Base-by-base conservation (phyloP, 352 stramenopile species). In the Pythium aquatile region DNA sequence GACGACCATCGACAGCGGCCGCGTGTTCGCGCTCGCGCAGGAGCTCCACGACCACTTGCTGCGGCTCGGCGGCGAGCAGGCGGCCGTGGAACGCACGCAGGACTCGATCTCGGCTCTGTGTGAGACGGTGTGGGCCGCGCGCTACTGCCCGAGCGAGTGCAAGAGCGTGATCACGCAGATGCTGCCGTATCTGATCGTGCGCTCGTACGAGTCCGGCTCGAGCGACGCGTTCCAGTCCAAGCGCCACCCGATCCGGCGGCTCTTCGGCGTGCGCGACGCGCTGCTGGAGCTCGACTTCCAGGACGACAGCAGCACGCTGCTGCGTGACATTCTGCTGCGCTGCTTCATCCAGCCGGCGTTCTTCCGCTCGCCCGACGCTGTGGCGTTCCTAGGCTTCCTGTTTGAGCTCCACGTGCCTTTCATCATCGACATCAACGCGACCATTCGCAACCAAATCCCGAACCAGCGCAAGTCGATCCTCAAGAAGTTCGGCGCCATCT, bases 271-370 rank as follows among this genome's bases (percentile, higher is more conserved):
- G 32, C 90, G 88, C 37, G 85, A 95, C 53, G 83, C 87, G 35
- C 70, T 95, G 24, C 72, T 82, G 48, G 70, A 93, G 26, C 73
- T 95, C 16, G 87, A 95, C 55, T 93, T 95, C 67, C 83, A 93
- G 24, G 85, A 95, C 49, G 77, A 90, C 30, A 94, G 81, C 66
- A 92, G 83, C 62, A 85, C 75, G 5, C 58, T 93, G 5, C 51
- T 96, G 54, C 82, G 83, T 7, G 85, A 93, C 30, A 90, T 97
- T 49, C 67, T 97, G 7, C 69, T 97, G 63, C 87, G 88, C 28
- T 96, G 85, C 61, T 96, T 88, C 53, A 90, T 97, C 30, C 83
- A 93, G 67, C 85, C 90, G 2, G 78, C 85, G 29, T 87, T 96
- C 46, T 94, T 97, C 56, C 76, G 79, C 7, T 94, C 85, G 0